Conservation (phyloP, 2,329 filamentous ascomycete genomes). For the Aureobasidium musti region DNA sequence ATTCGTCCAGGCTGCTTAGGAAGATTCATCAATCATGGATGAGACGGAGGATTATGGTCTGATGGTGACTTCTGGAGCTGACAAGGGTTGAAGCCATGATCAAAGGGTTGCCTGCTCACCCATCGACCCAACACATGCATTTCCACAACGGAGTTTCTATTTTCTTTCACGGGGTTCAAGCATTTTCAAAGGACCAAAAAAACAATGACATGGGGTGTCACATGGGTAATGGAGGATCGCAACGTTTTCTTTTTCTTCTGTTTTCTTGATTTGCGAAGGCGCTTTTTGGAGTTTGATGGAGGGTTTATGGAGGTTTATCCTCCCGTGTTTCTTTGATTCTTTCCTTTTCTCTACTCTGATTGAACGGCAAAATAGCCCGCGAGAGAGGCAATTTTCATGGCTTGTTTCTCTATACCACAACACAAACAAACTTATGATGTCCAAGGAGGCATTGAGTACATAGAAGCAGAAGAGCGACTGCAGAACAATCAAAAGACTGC, state of each 20-base stretch:
- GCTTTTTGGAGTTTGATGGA: conserved; percentile 1
- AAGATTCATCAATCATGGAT: conserved; percentile 17
- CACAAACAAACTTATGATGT: conserved; percentile 6
- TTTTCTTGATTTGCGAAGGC: conserved; percentile 13
- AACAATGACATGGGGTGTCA: conserved; percentile 5
- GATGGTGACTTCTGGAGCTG: background rate
- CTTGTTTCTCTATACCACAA: too few species aligned
- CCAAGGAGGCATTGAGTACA: conserved; percentile 2
- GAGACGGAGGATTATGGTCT: background rate
- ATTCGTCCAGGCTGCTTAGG: conserved; percentile 37
- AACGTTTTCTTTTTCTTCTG: background rate
- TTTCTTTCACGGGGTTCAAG: background rate
- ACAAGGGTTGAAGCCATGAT: background rate
- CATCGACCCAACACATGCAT: conserved; percentile 3
- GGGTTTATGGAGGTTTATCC: background rate
- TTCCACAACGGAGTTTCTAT: conserved; percentile 10
- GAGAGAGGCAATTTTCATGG: background rate
- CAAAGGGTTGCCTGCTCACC: background rate
- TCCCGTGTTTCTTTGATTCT: background rate
- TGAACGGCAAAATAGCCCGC: background rate
- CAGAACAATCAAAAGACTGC: background rate
- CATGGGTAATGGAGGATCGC: background rate
- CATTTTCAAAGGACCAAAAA: conserved; percentile 23
- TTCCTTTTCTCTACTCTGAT: conserved; percentile 3
- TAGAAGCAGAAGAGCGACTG: background rate